Evolutionary conservation across 1,139 yeast species (phyloP), one percentile per base, ranked within the genome.

Genomic region (Blastobotrys proliferans): DNA sequence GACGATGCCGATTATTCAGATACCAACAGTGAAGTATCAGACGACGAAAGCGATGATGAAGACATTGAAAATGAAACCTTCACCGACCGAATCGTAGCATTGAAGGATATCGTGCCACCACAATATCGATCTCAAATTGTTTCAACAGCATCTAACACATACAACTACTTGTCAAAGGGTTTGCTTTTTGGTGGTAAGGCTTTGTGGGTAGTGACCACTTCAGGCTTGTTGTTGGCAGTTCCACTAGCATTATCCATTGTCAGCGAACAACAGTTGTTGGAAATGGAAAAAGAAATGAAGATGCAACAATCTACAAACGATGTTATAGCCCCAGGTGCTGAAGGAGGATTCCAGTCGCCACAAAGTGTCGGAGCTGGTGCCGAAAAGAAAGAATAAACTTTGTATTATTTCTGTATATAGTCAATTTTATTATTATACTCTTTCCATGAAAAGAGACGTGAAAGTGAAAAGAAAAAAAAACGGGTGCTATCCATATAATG

Each of bases 61-160:
- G 92, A 82, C 61, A 70, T 80, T 55, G 84, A 81, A 57, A 78
- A 81, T 59, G 98, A 92, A 72, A 82, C 97, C 36, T 56, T 94
- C 29, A 68, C 74, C 50, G 98, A 92, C 57, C 83, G 99, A 74
- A 66, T 92, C 52, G 78, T 78, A 50, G 98, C 99, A 43, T 77
- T 92, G 58, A 87, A 81, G 68, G 97, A 92, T 63, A 86, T 90
- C 48, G 73, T 92, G 48, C 87, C 97, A 35, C 97, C 97, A 54
- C 76, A 77, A 57, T 90, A 85, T 66, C 83, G 97, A 72, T 72
- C 69, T 46, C 63, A 67, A 52, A 54, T 78, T 45, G 52, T 61
- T 44, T 38, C 58, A 45, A 43, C 57, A 39, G 48, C 56, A 28
- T 57, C 65, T 25, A 52, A 62, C 30, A 54, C 72, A 27, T 51